phyloP scores from a whole-genome alignment of 352 stramenopile genomes.

The Peronospora destructor region DNA sequence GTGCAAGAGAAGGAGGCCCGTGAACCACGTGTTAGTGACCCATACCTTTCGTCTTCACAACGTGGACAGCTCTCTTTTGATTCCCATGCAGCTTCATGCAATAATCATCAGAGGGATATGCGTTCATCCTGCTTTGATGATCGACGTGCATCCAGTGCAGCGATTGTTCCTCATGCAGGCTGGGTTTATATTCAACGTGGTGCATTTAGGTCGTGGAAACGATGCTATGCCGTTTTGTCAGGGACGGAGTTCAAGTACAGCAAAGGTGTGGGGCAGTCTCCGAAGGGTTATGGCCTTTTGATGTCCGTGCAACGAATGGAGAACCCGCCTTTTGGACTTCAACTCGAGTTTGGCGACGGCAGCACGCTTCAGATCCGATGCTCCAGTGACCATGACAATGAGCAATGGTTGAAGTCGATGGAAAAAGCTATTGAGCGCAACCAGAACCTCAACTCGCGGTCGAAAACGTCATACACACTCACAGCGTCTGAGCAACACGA shows the following conservation, averaged over 20 bases:
- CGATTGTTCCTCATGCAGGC: constrained; percentile 50
- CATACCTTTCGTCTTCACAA: constrained; percentile 28
- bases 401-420: constrained; percentile 44
- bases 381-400: constrained; percentile 32
- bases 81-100: constrained; percentile 25
- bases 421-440: constrained; percentile 51
- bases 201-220: constrained; percentile 65
- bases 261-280: constrained; percentile 47
- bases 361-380: constrained; percentile 46
- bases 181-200: constrained; percentile 61
- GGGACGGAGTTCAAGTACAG: constrained; percentile 74
- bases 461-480: constrained; percentile 67
- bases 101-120: constrained; percentile 17
- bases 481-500: constrained; percentile 59
- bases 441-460: constrained; percentile 42
- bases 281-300: constrained; percentile 62
- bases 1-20: constrained; percentile 20
- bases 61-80: constrained; percentile 16
- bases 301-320: constrained; percentile 38
- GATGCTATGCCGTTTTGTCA: constrained; percentile 61
- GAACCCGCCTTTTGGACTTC: constrained; percentile 40
- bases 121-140: constrained; percentile 64
- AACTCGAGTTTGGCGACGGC: constrained; percentile 44
- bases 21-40: constrained; percentile 34
- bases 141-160: constrained; percentile 41